Conservation (phyloP, 352 stramenopile genomes). For the Phytophthora sansomeana region DNA sequence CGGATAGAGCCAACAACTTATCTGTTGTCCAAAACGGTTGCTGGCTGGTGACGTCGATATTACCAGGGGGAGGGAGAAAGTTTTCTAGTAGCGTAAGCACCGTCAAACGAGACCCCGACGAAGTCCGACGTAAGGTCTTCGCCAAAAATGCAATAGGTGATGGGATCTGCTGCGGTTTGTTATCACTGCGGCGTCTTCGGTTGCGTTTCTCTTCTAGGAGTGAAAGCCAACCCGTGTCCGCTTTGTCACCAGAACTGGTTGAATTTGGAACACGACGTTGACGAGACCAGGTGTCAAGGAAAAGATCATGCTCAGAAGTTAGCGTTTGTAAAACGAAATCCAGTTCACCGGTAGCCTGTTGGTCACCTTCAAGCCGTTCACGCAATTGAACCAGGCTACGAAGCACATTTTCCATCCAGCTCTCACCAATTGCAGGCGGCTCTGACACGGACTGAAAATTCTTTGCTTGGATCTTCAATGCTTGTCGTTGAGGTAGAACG, state of each 20-base stretch:
- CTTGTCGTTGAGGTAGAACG: constrained; percentile 10
- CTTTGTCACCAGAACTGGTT: constrained; percentile 26
- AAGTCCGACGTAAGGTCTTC: constrained; percentile 47
- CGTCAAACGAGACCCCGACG: constrained; percentile 59
- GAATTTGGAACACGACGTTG: constrained; percentile 29
- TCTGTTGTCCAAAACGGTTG: constrained; percentile 50
- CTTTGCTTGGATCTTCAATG: constrained; percentile 1
- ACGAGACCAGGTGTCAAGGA: constrained; percentile 45
- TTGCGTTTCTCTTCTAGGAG: constrained; percentile 64
- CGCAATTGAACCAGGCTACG: constrained; percentile 62
- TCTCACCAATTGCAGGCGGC: constrained; percentile 58
- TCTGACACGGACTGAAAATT: constrained; percentile 1
- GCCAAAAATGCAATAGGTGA: constrained; percentile 31
- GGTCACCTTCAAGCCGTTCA: constrained; percentile 46
- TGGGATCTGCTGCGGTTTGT: constrained; percentile 21
- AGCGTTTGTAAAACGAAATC: constrained; percentile 79
- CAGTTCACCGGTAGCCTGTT: constrained; percentile 50
- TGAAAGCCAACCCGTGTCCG: constrained; percentile 53
- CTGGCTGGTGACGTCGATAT: constrained; percentile 6
- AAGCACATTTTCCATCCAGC: constrained; percentile 80
- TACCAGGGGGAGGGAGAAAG: constrained; percentile 31
- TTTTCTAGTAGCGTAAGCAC: constrained; percentile 63
- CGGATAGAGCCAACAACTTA: constrained; percentile 43
- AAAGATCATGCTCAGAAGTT: constrained; percentile 71
- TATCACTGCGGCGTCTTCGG: constrained; percentile 28